These are phyloP conservation scores for Saccharomyces uvarum DNA, from an alignment of 1,139 yeast species.

Conservation along the genomic window DNA sequence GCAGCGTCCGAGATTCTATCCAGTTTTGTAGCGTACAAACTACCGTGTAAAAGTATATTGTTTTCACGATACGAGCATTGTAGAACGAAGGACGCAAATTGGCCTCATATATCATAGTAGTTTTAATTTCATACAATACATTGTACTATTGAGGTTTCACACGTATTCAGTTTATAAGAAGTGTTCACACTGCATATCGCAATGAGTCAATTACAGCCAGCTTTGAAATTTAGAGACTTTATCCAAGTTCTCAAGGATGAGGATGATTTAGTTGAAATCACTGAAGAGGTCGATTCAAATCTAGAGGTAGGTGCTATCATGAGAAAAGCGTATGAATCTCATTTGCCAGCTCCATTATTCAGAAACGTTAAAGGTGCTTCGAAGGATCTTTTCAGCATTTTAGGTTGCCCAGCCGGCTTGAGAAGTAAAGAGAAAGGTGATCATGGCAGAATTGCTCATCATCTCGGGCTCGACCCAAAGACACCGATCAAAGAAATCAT, in stretches of 20 bases:
- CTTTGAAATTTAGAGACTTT: conserved; percentile 20
- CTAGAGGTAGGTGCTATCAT: conserved; percentile 23
- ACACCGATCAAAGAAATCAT: conserved; percentile 19
- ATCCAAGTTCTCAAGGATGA: conserved; percentile 15
- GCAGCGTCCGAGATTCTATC: too few species aligned
- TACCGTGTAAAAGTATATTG: neutral
- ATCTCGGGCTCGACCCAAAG: conserved; percentile 16
- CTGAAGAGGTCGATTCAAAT: conserved; percentile 18
- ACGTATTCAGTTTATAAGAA: neutral
- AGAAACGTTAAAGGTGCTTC: conserved; percentile 17
- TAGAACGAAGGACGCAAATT: neutral
- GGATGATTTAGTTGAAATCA: conserved; percentile 19
- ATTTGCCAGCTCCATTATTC: conserved; percentile 19
- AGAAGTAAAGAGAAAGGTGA: conserved; percentile 11
- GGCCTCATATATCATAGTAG: neutral
- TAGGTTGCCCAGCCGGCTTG: conserved; percentile 19
- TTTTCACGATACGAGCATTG: neutral
- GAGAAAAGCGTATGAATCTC: conserved; percentile 18
- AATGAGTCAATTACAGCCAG: conserved; percentile 12
- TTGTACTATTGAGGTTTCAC: neutral
- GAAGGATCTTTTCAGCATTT: conserved; percentile 13
- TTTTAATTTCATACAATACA: neutral
- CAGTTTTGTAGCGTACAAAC: neutral
- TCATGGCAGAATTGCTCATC: conserved; percentile 24
- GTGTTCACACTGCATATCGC: neutral